phyloP scores from a whole-genome alignment of 768 basidiomycete genomes.

The Agaricus sinodeliciosus region DNA sequence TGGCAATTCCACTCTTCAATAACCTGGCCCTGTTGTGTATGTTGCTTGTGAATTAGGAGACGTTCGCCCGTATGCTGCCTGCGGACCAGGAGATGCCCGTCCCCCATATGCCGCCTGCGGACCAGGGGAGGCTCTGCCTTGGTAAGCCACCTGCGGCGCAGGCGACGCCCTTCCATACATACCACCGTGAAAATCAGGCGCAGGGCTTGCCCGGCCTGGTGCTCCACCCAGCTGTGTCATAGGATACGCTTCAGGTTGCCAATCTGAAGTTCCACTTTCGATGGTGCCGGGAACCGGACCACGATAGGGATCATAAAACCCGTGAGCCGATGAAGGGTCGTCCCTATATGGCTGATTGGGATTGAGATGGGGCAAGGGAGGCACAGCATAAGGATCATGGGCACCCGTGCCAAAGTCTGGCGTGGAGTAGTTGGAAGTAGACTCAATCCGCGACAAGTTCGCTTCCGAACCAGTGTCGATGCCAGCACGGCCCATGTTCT shows the following conservation, averaged over 20 bases:
- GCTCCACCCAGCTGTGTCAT: slow-evolving; percentile 42
- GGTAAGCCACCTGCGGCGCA: slow-evolving; percentile 22
- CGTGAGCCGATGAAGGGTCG: slow-evolving; percentile 44
- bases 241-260: slow-evolving; percentile 56
- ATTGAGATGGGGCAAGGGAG: slow-evolving; percentile 75
- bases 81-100: slow-evolving; percentile 24
- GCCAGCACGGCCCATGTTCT: slow-evolving; percentile 64
- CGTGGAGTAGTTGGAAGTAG: slow-evolving; percentile 37
- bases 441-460: slow-evolving; percentile 48
- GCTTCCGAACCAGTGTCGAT: slow-evolving; percentile 63
- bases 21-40: slow-evolving; percentile 24
- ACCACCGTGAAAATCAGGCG: slow-evolving; percentile 30
- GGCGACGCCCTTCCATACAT: slow-evolving; percentile 24
- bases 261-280: slow-evolving; percentile 35
- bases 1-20: slow-evolving; percentile 26
- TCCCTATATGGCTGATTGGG: slow-evolving; percentile 74
- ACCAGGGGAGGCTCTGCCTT: slow-evolving; percentile 25
- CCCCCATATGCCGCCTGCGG: slow-evolving; percentile 24
- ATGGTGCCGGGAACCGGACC: slow-evolving; percentile 69
- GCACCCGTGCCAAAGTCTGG: slow-evolving; percentile 40
- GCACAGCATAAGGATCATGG: slow-evolving; percentile 73
- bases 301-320: slow-evolving; percentile 77
- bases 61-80: slow-evolving; percentile 21
- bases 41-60: slow-evolving; percentile 28
- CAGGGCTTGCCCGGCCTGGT: slow-evolving; percentile 28